phyloP scores from a whole-genome alignment of 176 grass and related monocot genomes.

The Sorghum bicolor region DNA sequence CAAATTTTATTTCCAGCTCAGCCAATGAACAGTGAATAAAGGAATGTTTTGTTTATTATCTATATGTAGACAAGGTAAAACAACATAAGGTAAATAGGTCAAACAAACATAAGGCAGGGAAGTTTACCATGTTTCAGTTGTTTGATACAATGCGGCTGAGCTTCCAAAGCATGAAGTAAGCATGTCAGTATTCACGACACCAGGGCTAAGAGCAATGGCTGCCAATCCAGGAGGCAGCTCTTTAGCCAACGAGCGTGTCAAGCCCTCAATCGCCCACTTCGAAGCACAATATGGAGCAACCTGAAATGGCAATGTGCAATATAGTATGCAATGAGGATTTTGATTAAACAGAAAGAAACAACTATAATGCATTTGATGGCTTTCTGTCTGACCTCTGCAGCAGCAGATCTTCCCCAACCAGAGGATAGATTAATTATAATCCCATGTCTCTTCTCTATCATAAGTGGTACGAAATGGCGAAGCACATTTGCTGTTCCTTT shows the following conservation, averaged over 20 bases:
- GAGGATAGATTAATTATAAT: constrained; percentile 92
- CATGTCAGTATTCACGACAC: constrained; percentile 96
- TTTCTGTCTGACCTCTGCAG: constrained; percentile 60
- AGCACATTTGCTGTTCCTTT: constrained; percentile 86
- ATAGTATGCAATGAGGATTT: constrained; percentile 1
- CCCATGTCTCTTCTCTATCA: constrained; percentile 91
- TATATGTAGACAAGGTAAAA: not conserved
- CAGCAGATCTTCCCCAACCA: constrained; percentile 95
- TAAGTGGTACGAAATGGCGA: constrained; percentile 86
- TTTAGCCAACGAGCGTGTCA: constrained; percentile 86
- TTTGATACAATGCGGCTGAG: constrained; percentile 69
- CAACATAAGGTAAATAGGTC: not conserved
- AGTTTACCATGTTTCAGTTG: constrained; percentile 77
- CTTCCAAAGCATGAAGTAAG: constrained; percentile 89
- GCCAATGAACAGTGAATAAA: not conserved
- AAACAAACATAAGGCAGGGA: constrained; percentile 20
- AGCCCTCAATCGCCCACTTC: constrained; percentile 94
- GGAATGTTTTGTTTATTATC: too few relatives aligned
- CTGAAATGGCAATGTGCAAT: constrained; percentile 35
- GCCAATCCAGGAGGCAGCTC: constrained; percentile 88
- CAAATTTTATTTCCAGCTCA: not conserved
- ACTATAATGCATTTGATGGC: not conserved
- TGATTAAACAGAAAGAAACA: constrained; percentile 5
- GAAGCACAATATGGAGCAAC: constrained; percentile 93
- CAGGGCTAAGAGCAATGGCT: constrained; percentile 85